Base-by-base conservation (phyloP, 768 basidiomycete species). In the Hygrocybe coccinea region DNA sequence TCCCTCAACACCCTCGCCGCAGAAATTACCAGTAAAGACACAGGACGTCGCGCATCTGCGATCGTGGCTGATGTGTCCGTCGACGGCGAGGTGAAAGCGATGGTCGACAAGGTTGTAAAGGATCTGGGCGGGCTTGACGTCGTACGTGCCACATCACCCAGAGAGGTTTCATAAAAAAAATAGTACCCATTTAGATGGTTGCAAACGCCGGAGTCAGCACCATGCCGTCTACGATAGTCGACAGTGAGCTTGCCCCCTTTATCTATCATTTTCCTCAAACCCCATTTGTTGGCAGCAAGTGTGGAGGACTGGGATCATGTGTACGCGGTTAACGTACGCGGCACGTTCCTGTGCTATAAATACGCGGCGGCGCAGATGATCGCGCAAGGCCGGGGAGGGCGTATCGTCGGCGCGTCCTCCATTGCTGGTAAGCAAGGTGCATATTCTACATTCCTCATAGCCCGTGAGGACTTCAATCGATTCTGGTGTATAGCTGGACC, bases 361-460 rank as follows among this genome's bases (percentile, higher is more conserved):
- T 74, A 84, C 56, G 86, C 84, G 1, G 84, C 81, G 15, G 70
- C 69, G 50, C 78, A 81, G 60, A 87, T 87, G 86, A 73, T 83
- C 8, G 54, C 62, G 8, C 80, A 81, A 67, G 75, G 77, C 0
- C 69, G 67, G 5, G 77, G 81, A 15, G 81, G 84, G 1, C 71
- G 79, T 15, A 81, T 87, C 56, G 75, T 85, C 25, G 79, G 85
- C 38, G 71, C 73, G 1, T 62, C 62, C 1, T 75, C 74, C 1
- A 7, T 67, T 0, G 58, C 64, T 1, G 74, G 68, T 25, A 69
- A 71, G 53, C 61, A 59, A 60, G 71, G 66, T 65, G 22, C 33
- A 36, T 53, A 19, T n/a, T 12, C 41, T 10, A 7, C 21, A 15
- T 44, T 44, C 21, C 21, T 21, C 24, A 21, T 14, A 6, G 19